A percentile compares a stretch with the other conserved stretches of the same genome.
phyloP scores from a whole-genome alignment of 176 grass and related monocot genomes.

The Musa schizocarpa region DNA sequence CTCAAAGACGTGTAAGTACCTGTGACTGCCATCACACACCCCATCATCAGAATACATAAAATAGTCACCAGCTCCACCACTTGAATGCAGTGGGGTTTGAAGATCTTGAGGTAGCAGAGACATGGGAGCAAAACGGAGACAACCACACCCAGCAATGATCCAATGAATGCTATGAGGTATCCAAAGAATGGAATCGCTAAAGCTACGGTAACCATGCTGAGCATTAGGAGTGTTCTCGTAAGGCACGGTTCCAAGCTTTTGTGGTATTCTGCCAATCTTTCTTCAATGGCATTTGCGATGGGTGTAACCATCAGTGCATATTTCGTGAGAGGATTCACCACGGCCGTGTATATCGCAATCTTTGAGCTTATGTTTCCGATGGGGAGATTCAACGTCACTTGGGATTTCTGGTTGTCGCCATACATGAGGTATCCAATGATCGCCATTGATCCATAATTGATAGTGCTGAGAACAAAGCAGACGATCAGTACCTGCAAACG shows the following conservation, averaged over 20 bases:
- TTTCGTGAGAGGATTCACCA: slow-evolving; percentile 79
- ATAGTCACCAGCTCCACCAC: slow-evolving; percentile 38
- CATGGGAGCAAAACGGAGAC: slow-evolving; percentile 66
- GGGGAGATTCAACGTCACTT: slow-evolving; percentile 73
- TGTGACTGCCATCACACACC: slow-evolving; percentile 31
- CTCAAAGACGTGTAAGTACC: slow-evolving; percentile 72
- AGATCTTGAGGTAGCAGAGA: slow-evolving; percentile 71
- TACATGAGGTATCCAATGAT: slow-evolving; percentile 80
- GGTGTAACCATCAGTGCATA: slow-evolving; percentile 34
- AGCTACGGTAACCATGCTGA: slow-evolving; percentile 53
- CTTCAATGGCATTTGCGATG: slow-evolving; percentile 58
- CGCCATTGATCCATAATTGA: slow-evolving; percentile 58
- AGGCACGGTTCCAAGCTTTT: slow-evolving; percentile 20
- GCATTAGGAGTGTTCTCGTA: slow-evolving; percentile 48
- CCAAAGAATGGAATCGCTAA: slow-evolving; percentile 56
- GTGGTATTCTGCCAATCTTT: slow-evolving; percentile 35
- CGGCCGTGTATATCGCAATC: slow-evolving; percentile 70
- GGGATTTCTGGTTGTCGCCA: slow-evolving; percentile 46
- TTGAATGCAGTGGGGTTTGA: slow-evolving; percentile 36
- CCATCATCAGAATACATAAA: slow-evolving; percentile 38
- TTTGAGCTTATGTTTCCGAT: slow-evolving; percentile 34
- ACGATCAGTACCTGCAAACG: slow-evolving; percentile 46
- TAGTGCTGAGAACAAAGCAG: slow-evolving; percentile 53
- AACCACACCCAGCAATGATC: slow-evolving; percentile 54
- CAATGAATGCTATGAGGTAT: slow-evolving; percentile 46